phyloP scores from a whole-genome alignment of 176 grass and related monocot species.

The Dactylis glomerata region DNA sequence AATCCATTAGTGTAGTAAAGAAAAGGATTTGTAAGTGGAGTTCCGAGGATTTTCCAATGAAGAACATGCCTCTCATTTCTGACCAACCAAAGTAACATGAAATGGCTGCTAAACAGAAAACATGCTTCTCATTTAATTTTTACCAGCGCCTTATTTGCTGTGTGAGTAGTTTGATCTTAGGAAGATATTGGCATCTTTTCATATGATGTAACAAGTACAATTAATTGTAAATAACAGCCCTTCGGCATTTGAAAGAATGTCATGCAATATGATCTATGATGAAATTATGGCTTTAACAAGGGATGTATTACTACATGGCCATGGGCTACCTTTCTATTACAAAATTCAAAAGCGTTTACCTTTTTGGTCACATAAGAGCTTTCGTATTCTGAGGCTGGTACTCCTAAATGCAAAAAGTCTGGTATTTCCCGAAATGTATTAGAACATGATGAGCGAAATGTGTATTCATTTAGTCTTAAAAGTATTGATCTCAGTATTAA shows the following conservation, averaged over 20 bases:
- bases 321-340: background rate
- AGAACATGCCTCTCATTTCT: background rate
- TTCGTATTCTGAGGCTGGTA: background rate
- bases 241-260: background rate
- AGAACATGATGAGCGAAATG: slow-evolving; percentile 2
- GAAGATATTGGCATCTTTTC: background rate
- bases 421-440: background rate
- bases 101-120: background rate
- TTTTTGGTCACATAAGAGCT: background rate
- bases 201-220: background rate
- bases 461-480: background rate
- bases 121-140: background rate
- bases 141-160: background rate
- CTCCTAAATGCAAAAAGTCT: slow-evolving; percentile 28
- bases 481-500: background rate
- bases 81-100: background rate
- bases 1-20: background rate
- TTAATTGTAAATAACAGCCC: background rate
- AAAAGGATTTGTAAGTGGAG: background rate
- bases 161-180: background rate
- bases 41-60: background rate
- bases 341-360: background rate
- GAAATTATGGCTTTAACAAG: background rate
- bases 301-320: background rate
- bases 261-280: background rate